phyloP scores from a whole-genome alignment of 1,284 basidiomycete species.

The Megacollybia platyphylla region DNA sequence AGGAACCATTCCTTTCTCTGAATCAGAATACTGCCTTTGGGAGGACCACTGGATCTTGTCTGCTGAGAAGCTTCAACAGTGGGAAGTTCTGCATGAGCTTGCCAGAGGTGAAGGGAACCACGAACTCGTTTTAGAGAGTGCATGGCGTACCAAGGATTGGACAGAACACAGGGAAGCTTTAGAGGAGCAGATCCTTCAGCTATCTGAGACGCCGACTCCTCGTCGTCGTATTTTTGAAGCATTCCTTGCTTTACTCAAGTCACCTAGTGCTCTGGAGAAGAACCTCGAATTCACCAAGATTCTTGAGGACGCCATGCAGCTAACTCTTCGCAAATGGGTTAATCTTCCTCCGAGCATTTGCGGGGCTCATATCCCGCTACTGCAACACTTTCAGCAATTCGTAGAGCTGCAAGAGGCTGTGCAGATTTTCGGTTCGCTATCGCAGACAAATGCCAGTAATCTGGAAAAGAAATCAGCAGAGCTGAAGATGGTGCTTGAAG shows the following conservation, averaged over 20 bases:
- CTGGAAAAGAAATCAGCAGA: constrained; percentile 92
- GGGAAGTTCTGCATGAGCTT: constrained; percentile 93
- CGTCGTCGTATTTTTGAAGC: constrained; percentile 93
- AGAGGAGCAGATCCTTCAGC: constrained; percentile 74
- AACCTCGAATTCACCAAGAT: constrained; percentile 75
- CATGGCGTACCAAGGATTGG: constrained; percentile 96
- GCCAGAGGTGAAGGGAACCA: constrained; percentile 86
- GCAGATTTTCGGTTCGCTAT: constrained; percentile 86
- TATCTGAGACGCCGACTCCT: constrained; percentile 84
- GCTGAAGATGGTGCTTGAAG: constrained; percentile 90
- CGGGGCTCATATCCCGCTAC: constrained; percentile 83
- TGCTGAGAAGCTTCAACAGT: constrained; percentile 94
- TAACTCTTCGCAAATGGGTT: constrained; percentile 94
- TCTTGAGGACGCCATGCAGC: constrained; percentile 94
- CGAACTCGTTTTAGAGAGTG: constrained; percentile 89
- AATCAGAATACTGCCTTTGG: constrained; percentile 96
- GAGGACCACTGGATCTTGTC: constrained; percentile 99
- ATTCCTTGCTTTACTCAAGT: constrained; percentile 76
- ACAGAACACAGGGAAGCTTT: constrained; percentile 66
- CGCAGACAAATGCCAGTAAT: constrained; percentile 80
- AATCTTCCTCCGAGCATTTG: constrained; percentile 80
- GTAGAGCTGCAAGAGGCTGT: constrained; percentile 96
- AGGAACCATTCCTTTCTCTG: constrained; percentile 83
- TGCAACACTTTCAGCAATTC: constrained; percentile 98
- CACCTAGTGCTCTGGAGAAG: constrained; percentile 54